Percentiles rank a stretch among this genome's conserved stretches.
These are phyloP conservation scores for Aspergillus indologenus DNA, from an alignment of 495 filamentous ascomycete species.

Conservation along the genomic window DNA sequence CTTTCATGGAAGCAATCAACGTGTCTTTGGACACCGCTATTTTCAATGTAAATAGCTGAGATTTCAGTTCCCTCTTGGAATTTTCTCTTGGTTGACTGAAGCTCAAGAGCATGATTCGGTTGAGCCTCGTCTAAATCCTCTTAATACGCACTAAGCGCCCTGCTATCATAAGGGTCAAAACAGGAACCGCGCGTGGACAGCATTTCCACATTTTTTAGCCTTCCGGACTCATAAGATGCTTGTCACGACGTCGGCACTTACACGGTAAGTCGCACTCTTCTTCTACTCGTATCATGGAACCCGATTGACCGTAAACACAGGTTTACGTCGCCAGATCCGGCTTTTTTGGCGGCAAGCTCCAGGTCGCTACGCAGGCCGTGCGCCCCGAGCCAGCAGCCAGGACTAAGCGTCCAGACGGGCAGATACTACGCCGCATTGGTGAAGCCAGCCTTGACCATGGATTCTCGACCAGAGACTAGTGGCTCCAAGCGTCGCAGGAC, in stretches of 20 bases:
- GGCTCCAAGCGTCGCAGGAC: neutral
- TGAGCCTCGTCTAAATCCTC: slow-evolving; percentile 25
- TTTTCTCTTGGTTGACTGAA: neutral
- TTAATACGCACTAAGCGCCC: neutral
- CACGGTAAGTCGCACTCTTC: neutral
- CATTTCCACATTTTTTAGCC: neutral
- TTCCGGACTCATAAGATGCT: neutral
- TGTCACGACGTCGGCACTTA: neutral
- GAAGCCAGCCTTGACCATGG: neutral
- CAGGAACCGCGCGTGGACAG: neutral
- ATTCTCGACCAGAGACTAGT: neutral
- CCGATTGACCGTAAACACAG: neutral
- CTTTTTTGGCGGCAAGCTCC: neutral
- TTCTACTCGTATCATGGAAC: neutral
- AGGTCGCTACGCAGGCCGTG: neutral
- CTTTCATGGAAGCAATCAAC: too few species aligned
- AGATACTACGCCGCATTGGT: neutral
- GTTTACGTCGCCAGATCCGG: neutral
- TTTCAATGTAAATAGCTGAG: neutral
- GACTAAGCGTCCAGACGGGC: neutral
- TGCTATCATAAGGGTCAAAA: too few species aligned
- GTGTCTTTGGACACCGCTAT: neutral
- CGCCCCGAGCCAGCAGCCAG: neutral
- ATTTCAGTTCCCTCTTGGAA: neutral
- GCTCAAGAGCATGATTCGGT: slow-evolving; percentile 21